Conservation (phyloP, 2,329 filamentous ascomycete species). For the Trichoderma harzianum region DNA sequence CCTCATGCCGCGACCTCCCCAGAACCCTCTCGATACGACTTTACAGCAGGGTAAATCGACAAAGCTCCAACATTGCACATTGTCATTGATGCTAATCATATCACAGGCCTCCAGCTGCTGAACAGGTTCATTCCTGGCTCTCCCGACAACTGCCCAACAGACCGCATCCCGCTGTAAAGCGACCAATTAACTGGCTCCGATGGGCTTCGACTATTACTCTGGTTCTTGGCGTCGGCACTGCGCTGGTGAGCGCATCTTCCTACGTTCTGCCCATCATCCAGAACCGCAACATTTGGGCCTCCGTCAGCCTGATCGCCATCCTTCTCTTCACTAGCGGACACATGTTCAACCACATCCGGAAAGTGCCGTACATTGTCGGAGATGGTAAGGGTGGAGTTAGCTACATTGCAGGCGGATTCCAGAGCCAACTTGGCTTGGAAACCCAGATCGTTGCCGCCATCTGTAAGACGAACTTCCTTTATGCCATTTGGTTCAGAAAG, state of each 20-base stretch:
- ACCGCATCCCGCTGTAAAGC: constrained; percentile 71
- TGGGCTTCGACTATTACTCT: constrained; percentile 66
- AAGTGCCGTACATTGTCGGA: constrained; percentile 85
- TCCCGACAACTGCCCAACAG: constrained; percentile 72
- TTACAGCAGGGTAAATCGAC: constrained; percentile 67
- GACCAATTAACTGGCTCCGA: constrained; percentile 83
- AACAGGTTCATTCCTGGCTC: constrained; percentile 76
- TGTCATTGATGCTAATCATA: constrained; percentile 1
- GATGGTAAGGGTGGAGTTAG: constrained; percentile 81
- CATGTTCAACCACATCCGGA: constrained; percentile 99
- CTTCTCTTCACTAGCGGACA: constrained; percentile 93
- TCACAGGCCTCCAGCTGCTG: constrained; percentile 66
- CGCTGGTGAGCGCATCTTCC: constrained; percentile 67
- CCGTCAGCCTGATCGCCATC: constrained; percentile 80
- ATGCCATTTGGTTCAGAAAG: neutral
- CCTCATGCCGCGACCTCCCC: constrained; percentile 68
- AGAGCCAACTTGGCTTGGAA: constrained; percentile 89
- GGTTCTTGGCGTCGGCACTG: constrained; percentile 66
- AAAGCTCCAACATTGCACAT: neutral
- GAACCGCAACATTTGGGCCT: constrained; percentile 92
- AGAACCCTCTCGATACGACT: constrained; percentile 78
- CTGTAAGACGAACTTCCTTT: constrained; percentile 59
- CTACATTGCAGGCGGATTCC: constrained; percentile 90
- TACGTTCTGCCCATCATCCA: constrained; percentile 79
- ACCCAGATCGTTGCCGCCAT: constrained; percentile 92